Base-by-base conservation (phyloP, 352 stramenopile genomes). In the Phytophthora cactorum region DNA sequence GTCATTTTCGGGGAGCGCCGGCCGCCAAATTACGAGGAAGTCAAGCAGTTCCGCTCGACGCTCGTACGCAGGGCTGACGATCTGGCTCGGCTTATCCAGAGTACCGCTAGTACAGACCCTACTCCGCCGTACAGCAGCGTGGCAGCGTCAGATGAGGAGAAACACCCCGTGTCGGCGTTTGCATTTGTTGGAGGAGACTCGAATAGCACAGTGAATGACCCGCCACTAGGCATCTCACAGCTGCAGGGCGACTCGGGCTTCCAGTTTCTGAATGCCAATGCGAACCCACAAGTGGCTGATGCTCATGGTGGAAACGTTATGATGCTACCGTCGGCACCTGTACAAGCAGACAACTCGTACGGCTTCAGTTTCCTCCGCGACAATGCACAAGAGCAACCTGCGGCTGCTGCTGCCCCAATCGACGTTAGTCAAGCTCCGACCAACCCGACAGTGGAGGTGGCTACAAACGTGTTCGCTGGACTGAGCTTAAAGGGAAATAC, bases 1-100 rank as follows among this genome's bases (percentile, higher is more conserved):
- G 84, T 93, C n/a, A 93, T 93, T 66, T 75, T 93, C 7, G 86
- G 84, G 1, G 77, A 85, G 6, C 82, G 82, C 36, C 82, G 77
- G 6, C 84, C 86, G 12, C 28, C 78, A 25, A 92, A 93, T 60
- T 86, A 81, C 32, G 86, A 92, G 25, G 81, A 89, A 47, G 78
- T 93, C 15, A 87, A 88, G 44, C 76, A 84, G 49, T 79, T 90
- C 44, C 77, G 86, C n/a, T 92, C 78, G 39, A 81, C 81, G 28
- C 72, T 93, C 2, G 86, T 93, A 17, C 77, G 77, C 2, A 85
- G 74, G 49, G 82, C 86, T 2, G 82, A 93, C 39, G 77, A 82
- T 27, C 45, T 93, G n/a, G 75, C 79, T 51, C 78, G 79, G 41
- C 80, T 80, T 12, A 91, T 93, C 46, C 84, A 93, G 46, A 75